phyloP scores from a whole-genome alignment of 768 basidiomycete genomes.

The Tulasnella sp. region DNA sequence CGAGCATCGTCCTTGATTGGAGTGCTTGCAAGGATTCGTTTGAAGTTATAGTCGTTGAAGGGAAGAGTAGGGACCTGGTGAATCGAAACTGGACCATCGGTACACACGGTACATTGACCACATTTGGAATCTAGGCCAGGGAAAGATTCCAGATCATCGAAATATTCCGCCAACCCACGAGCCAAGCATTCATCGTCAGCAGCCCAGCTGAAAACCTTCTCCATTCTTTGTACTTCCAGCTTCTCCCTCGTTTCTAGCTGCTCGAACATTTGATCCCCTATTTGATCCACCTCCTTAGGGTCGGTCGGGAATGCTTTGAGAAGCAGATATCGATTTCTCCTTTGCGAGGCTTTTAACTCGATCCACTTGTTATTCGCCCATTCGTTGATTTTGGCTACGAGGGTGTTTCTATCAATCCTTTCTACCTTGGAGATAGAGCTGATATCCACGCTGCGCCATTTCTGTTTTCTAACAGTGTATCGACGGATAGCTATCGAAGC shows the following conservation, averaged over 20 bases:
- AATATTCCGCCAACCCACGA: conserved; percentile 30
- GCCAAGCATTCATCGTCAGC: conserved; percentile 30
- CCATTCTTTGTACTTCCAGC: conserved; percentile 31
- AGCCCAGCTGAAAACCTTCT: conserved; percentile 30
- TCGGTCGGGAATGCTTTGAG: conserved; percentile 28
- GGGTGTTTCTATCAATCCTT: conserved; percentile 24
- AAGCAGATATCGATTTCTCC: conserved; percentile 30
- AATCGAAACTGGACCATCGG: conserved; percentile 28
- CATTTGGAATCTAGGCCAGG: conserved; percentile 30
- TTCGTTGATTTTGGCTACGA: conserved; percentile 28
- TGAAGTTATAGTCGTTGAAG: conserved; percentile 25
- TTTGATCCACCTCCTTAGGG: conserved; percentile 24
- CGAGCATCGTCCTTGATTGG: conserved; percentile 37
- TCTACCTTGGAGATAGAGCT: conserved; percentile 23
- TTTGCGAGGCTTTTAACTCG: conserved; percentile 29
- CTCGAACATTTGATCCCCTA: conserved; percentile 27
- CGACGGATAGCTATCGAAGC: conserved; percentile 26
- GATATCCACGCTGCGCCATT: conserved; percentile 28
- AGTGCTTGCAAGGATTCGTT: conserved; percentile 32
- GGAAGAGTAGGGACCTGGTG: conserved; percentile 18
- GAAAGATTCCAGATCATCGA: conserved; percentile 33
- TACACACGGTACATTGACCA: conserved; percentile 34
- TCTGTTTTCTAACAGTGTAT: conserved; percentile 24
- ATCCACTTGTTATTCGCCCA: conserved; percentile 32
- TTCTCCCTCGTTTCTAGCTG: conserved; percentile 33